Conservation (phyloP, 169 alveolate genomes). For the Perkinsus marinus region DNA sequence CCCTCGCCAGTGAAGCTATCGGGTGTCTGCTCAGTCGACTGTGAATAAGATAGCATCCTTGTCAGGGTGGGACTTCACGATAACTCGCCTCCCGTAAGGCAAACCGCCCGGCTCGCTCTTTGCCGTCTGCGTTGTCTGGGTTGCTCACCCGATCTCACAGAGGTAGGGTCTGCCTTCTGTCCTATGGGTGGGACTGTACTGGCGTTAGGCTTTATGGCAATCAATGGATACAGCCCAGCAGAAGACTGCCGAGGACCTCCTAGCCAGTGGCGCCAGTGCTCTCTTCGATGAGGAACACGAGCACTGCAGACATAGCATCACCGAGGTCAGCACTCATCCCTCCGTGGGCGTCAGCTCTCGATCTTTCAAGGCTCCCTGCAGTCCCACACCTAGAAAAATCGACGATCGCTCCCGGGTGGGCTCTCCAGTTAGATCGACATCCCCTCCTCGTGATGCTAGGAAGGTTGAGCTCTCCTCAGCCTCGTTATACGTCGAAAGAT, state of each 20-base stretch:
- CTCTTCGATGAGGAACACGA: neutral
- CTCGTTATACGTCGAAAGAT: no score
- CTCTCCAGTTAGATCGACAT: no score
- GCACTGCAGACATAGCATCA: neutral
- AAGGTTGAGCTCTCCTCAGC: no score
- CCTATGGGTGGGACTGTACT: neutral
- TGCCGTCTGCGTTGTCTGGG: neutral
- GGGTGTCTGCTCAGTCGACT: neutral
- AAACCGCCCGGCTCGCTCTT: neutral
- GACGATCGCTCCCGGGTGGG: no score
- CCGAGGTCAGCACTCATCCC: neutral
- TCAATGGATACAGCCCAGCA: neutral
- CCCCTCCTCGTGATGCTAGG: no score
- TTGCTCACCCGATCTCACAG: neutral
- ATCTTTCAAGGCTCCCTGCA: no score
- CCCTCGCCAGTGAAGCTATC: neutral
- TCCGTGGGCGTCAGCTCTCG: no score
- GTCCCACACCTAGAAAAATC: no score
- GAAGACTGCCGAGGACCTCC: neutral
- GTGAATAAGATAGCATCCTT: neutral
- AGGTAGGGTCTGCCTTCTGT: neutral
- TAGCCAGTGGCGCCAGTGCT: neutral
- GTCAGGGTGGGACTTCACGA: neutral
- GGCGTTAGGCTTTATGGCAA: neutral
- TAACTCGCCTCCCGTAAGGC: neutral